These are phyloP conservation scores for Trichoderma breve DNA, from an alignment of 2,329 filamentous ascomycete species.

Conservation along the genomic window DNA sequence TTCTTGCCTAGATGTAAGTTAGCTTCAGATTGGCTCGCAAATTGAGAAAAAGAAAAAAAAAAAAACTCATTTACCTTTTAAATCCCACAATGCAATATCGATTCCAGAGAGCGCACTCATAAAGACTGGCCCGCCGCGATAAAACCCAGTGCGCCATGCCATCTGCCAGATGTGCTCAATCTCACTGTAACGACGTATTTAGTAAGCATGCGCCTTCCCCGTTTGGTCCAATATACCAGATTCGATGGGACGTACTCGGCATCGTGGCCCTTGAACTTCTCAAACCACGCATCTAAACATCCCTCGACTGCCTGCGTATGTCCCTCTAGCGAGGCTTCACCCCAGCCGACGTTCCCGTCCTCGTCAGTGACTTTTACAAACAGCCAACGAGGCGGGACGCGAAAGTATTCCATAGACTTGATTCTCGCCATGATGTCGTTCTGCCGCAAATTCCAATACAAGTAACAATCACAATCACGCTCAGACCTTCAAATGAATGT, in stretches of 20 bases:
- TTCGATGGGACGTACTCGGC: conserved; percentile 55
- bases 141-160: conserved; percentile 69
- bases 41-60: neutral
- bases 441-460: neutral
- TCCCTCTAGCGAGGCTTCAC: conserved; percentile 71
- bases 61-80: conserved; percentile 54
- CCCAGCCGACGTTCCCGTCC: conserved; percentile 65
- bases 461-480: neutral
- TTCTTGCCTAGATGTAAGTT: conserved; percentile 37
- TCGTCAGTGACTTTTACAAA: conserved; percentile 75
- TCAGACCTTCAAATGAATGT: neutral
- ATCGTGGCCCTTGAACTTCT: conserved; percentile 63
- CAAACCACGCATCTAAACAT: conserved; percentile 64
- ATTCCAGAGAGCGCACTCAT: conserved; percentile 77
- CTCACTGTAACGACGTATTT: conserved; percentile 46
- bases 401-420: conserved; percentile 64
- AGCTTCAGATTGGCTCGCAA: neutral
- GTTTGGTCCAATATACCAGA: neutral
- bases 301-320: conserved; percentile 74
- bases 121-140: conserved; percentile 74
- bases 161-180: conserved; percentile 81
- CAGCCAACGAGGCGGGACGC: conserved; percentile 71
- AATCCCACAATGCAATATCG: conserved; percentile 77
- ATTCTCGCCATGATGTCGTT: conserved; percentile 33
- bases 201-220: neutral